Evolutionary conservation across 192 early-diverging fungal species (phyloP).

Genomic region (Podila epicladia): DNA sequence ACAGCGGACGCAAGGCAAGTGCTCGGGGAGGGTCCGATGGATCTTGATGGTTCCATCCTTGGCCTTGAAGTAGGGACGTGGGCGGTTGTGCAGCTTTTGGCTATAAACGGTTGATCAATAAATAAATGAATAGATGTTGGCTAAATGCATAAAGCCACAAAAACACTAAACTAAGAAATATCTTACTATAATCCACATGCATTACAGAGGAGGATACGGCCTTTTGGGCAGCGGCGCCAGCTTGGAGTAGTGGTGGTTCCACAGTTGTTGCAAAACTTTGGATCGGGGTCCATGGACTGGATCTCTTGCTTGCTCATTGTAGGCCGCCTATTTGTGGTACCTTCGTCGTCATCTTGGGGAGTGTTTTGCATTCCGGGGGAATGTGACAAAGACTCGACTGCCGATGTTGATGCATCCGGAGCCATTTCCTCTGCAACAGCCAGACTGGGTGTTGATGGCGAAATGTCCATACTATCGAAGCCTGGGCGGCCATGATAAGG

Average conservation of each 20-base stretch:
- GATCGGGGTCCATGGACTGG: slow-evolving; percentile 35
- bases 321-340: not conserved
- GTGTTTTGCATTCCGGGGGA: not conserved
- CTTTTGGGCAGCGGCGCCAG: slow-evolving; percentile 40
- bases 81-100: slow-evolving; percentile 37
- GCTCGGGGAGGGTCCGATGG: slow-evolving; percentile 23
- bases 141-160: not conserved
- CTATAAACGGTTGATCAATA: slow-evolving; percentile 3
- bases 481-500: not conserved
- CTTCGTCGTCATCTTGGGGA: too few species aligned
- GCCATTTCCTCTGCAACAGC: not conserved
- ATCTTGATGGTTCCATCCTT: slow-evolving; percentile 50
- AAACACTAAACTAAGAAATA: not conserved
- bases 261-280: slow-evolving; percentile 40
- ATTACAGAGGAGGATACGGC: slow-evolving; percentile 33
- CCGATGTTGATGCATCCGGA: not conserved
- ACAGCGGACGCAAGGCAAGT: slow-evolving; percentile 19
- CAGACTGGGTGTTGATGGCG: too few species aligned
- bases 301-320: slow-evolving; percentile 27
- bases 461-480: too few species aligned
- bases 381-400: not conserved
- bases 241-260: slow-evolving; percentile 34
- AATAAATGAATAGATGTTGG: not conserved
- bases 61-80: slow-evolving; percentile 44
- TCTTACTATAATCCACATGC: slow-evolving; percentile 52